These are phyloP conservation scores for Ulmus americana DNA, from an alignment of 331 rosid genomes.

Conservation along the genomic window DNA sequence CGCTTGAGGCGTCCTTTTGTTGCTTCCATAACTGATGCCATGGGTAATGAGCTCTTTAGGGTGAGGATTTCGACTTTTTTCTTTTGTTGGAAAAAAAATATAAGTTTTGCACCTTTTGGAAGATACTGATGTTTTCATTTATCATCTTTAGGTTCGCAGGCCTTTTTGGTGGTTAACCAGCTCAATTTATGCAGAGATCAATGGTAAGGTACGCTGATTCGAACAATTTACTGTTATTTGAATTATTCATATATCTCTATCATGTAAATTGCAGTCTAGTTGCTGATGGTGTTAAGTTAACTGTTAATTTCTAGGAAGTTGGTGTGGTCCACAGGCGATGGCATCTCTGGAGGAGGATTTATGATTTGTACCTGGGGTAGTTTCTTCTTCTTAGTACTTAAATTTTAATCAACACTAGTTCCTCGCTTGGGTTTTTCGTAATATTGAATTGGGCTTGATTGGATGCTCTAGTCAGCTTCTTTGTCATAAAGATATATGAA, in stretches of 20 bases:
- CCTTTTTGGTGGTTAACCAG: conserved; percentile 99
- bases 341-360: conserved; percentile 94
- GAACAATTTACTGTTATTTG: conserved; percentile 12
- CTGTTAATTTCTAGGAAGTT: conserved; percentile 55
- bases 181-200: conserved; percentile 86
- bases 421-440: no score
- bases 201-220: conserved; percentile 68
- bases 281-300: conserved; percentile 23
- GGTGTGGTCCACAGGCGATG: conserved; percentile 96
- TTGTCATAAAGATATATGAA: no score
- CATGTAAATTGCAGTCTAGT: conserved; percentile 21
- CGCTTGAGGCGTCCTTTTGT: conserved; percentile 86
- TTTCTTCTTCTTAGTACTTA: conserved; percentile 4
- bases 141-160: conserved; percentile 63
- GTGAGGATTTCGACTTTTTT: conserved; percentile 38
- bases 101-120: conserved; percentile 1
- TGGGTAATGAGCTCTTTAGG: conserved; percentile 77
- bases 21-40: conserved; percentile 69
- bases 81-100: neutral
- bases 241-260: neutral
- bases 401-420: neutral
- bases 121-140: conserved; percentile 18
- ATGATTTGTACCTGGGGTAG: conserved; percentile 96
- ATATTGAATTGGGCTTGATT: no score
- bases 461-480: no score